Evolutionary conservation across 2,329 filamentous ascomycete species (phyloP).

Genomic region (Claviceps quebecensis): DNA sequence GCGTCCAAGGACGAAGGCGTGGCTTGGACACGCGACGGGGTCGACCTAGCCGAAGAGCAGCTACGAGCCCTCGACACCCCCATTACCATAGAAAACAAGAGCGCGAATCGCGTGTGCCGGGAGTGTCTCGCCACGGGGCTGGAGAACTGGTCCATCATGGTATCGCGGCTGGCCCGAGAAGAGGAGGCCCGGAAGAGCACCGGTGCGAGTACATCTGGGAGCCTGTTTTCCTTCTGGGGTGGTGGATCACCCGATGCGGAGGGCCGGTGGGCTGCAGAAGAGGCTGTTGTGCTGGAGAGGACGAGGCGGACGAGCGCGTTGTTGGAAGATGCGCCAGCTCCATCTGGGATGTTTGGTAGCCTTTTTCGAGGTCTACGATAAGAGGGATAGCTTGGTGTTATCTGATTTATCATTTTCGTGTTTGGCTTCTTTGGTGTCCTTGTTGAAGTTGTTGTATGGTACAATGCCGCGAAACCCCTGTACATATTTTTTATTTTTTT

Average conservation of each 20-base stretch:
- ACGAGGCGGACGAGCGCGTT: conserved; percentile 36
- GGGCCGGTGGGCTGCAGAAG: conserved; percentile 40
- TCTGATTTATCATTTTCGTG: not conserved
- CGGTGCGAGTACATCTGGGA: conserved; percentile 14
- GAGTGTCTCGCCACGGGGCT: conserved; percentile 67
- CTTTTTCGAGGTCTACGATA: conserved; percentile 21
- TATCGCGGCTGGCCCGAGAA: conserved; percentile 45
- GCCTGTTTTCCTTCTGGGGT: conserved; percentile 25
- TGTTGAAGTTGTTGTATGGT: not conserved
- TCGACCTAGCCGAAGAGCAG: conserved; percentile 63
- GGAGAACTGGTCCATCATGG: conserved; percentile 74
- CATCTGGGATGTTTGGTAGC: conserved; percentile 18
- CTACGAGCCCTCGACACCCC: conserved; percentile 29
- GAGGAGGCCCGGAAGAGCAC: conserved; percentile 26
- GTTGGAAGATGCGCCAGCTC: conserved; percentile 32
- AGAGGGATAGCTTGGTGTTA: not conserved
- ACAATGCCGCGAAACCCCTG: not conserved
- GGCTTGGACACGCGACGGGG: conserved; percentile 79
- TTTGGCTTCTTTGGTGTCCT: not conserved
- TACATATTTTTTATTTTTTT: too few species aligned
- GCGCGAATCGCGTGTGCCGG: conserved; percentile 44
- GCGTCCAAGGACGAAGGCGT: conserved; percentile 52
- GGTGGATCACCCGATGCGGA: conserved; percentile 20
- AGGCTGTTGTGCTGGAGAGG: conserved; percentile 38
- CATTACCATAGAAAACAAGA: conserved; percentile 12